Evolutionary conservation across 1,284 basidiomycete genomes (phyloP).

Genomic region (Fistulina hepatica): DNA sequence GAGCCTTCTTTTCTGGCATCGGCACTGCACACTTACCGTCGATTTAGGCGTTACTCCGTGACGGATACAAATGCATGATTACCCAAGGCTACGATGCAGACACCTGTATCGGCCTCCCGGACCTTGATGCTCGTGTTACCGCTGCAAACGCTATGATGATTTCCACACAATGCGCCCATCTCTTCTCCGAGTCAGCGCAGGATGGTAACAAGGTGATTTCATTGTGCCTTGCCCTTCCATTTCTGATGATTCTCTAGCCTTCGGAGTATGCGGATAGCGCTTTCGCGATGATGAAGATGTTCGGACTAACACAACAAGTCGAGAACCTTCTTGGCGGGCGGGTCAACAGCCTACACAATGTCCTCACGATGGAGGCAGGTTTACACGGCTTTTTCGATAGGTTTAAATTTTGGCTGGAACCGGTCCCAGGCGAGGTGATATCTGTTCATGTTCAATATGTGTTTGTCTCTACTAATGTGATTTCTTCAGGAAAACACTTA

Average conservation of each 20-base stretch:
- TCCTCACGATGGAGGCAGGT: constrained; percentile 10
- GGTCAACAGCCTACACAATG: constrained; percentile 10
- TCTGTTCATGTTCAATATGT: background rate
- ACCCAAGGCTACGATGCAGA: constrained; percentile 11
- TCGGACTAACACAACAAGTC: constrained; percentile 8
- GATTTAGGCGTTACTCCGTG: constrained; percentile 14
- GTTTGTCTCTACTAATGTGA: constrained; percentile 2
- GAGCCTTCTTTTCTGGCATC: constrained; percentile 1
- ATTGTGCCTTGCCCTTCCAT: constrained; percentile 3
- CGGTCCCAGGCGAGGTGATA: constrained; percentile 8
- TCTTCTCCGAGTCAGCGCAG: constrained; percentile 14
- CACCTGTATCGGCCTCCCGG: constrained; percentile 2
- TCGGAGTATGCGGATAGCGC: constrained; percentile 8
- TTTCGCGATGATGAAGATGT: constrained; percentile 13
- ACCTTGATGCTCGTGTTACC: constrained; percentile 3
- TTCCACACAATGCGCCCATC: constrained; percentile 11
- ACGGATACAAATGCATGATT: constrained; percentile 15
- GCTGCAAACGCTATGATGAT: background rate
- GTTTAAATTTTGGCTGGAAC: constrained; percentile 13
- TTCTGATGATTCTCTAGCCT: constrained; percentile 3
- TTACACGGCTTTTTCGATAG: constrained; percentile 11
- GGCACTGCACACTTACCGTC: too few relatives aligned
- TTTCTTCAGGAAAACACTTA: constrained; percentile 5
- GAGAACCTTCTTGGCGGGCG: constrained; percentile 6
- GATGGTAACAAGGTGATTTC: constrained; percentile 9